Evolutionary conservation across 257 asterid species (phyloP).

Genomic region (Capsicum chinense): DNA sequence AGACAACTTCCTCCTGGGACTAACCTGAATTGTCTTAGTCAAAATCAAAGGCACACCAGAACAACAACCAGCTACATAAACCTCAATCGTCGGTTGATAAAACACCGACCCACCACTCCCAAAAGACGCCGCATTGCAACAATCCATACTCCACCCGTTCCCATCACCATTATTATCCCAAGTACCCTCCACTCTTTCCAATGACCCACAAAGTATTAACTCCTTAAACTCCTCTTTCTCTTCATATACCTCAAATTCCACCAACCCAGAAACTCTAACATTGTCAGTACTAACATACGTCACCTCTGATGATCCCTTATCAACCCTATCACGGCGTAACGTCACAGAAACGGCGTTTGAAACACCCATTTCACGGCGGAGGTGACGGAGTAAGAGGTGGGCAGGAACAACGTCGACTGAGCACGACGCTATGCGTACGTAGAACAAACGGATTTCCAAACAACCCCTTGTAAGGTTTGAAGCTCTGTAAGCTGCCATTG

Average conservation of each 20-base stretch:
- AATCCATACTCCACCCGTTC: conserved; percentile 81
- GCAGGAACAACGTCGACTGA: conserved; percentile 52
- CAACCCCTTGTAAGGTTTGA: conserved; percentile 62
- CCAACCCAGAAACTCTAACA: conserved; percentile 67
- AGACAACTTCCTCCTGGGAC: conserved; percentile 61
- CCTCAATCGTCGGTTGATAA: conserved; percentile 70
- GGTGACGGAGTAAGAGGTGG: conserved; percentile 57
- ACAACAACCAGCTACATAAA: conserved; percentile 70
- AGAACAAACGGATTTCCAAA: conserved; percentile 67
- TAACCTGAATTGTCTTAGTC: conserved; percentile 57
- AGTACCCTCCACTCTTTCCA: conserved; percentile 53
- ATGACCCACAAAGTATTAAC: conserved; percentile 76
- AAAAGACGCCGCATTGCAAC: conserved; percentile 56
- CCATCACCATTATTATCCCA: conserved; percentile 52
- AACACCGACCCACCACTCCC: conserved; percentile 53
- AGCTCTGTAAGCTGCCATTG: conserved; percentile 48
- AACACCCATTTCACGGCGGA: conserved; percentile 65
- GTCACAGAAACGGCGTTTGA: conserved; percentile 43
- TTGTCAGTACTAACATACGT: conserved; percentile 77
- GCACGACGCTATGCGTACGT: conserved; percentile 62
- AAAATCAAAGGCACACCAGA: conserved; percentile 67
- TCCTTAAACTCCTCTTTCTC: conserved; percentile 44
- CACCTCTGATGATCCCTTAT: conserved; percentile 71
- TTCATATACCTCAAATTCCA: conserved; percentile 74
- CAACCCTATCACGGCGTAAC: conserved; percentile 70